phyloP scores from a whole-genome alignment of 768 basidiomycete species.

The Glaciozyma antarctica region DNA sequence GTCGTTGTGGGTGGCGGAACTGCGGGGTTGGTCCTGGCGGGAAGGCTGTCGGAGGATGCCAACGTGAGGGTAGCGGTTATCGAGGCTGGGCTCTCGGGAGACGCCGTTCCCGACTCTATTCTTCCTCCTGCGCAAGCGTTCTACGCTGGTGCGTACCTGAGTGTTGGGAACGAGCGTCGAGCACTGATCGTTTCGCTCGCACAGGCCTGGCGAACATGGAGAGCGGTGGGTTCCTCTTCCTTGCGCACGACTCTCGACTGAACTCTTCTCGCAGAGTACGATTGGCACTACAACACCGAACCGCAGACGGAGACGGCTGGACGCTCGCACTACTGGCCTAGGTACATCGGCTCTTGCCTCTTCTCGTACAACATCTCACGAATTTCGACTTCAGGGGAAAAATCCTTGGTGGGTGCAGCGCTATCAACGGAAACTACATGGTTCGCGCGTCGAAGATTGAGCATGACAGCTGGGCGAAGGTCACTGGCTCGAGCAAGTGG shows the following conservation, averaged over 20 bases:
- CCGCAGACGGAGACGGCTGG: slow-evolving; percentile 22
- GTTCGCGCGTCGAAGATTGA: slow-evolving; percentile 26
- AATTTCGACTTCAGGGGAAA: slow-evolving; percentile 28
- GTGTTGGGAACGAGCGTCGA: neutral
- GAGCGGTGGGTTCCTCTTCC: neutral
- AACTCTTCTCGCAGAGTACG: slow-evolving; percentile 16
- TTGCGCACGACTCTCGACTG: neutral
- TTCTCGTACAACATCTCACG: too few species aligned
- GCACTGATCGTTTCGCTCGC: slow-evolving; percentile 4
- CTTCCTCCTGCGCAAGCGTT: slow-evolving; percentile 10
- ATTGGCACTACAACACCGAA: slow-evolving; percentile 35
- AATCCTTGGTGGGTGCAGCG: slow-evolving; percentile 35
- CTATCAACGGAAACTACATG: slow-evolving; percentile 36
- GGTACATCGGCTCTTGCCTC: slow-evolving; percentile 6
- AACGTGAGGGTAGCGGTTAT: slow-evolving; percentile 32
- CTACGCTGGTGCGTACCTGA: neutral
- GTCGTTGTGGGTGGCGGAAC: neutral
- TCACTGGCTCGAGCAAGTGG: slow-evolving; percentile 28
- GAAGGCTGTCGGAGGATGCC: slow-evolving; percentile 35
- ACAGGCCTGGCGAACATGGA: slow-evolving; percentile 8
- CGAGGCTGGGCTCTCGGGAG: slow-evolving; percentile 36
- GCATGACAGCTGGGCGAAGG: slow-evolving; percentile 33
- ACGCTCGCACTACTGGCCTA: slow-evolving; percentile 32
- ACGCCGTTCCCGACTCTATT: slow-evolving; percentile 19
- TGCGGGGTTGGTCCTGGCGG: slow-evolving; percentile 37